Percentiles rank a stretch among this genome's conserved stretches.
Conservation (phyloP, 148 eudicot species). For the Chenopodium suecicum region DNA sequence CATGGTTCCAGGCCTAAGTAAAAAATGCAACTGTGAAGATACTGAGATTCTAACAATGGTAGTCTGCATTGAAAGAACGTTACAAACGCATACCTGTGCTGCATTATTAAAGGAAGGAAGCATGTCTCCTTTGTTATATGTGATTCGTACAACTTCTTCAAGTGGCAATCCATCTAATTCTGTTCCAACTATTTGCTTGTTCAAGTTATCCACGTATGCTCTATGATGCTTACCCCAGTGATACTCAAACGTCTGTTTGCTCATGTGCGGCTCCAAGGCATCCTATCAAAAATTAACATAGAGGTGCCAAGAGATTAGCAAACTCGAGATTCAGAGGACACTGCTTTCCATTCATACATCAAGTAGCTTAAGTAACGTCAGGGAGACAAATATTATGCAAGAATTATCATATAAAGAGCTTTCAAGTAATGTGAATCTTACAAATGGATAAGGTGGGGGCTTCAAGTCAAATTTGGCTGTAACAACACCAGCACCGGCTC, state of each 20-base stretch:
- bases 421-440: slow-evolving; percentile 31
- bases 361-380: neutral
- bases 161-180: slow-evolving; percentile 64
- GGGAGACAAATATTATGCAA: neutral
- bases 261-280: slow-evolving; percentile 91
- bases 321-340: neutral
- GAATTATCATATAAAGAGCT: neutral
- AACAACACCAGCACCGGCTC: slow-evolving; percentile 42
- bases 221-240: slow-evolving; percentile 94
- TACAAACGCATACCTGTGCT: slow-evolving; percentile 64
- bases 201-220: slow-evolving; percentile 82
- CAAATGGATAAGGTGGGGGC: slow-evolving; percentile 80
- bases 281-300: slow-evolving; percentile 38
- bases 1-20: slow-evolving; percentile 82
- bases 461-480: slow-evolving; percentile 67
- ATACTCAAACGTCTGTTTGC: slow-evolving; percentile 67
- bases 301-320: neutral
- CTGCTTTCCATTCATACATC: neutral
- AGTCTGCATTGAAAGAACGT: neutral
- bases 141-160: slow-evolving; percentile 51
- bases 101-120: slow-evolving; percentile 95
- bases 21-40: neutral
- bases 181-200: slow-evolving; percentile 88
- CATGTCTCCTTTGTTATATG: slow-evolving; percentile 81
- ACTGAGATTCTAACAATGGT: neutral